A percentile compares a stretch with the other conserved stretches of the same genome.
phyloP scores from a whole-genome alignment of 2,329 filamentous ascomycete species.

The Bimuria novae-zelandiae region DNA sequence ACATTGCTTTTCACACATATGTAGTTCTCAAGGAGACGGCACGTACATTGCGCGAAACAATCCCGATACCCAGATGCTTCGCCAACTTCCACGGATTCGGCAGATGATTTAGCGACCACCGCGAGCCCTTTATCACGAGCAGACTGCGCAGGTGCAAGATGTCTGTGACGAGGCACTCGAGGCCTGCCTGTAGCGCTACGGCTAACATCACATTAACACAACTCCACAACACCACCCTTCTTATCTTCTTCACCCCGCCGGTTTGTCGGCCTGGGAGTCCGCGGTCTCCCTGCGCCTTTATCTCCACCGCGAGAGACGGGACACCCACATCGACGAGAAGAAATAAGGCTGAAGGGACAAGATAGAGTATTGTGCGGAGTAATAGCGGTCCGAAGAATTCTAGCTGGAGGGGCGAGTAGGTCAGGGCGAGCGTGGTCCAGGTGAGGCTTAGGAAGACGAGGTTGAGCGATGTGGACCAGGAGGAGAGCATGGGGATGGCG shows the following conservation, averaged over 20 bases:
- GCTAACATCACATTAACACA: constrained; percentile 61
- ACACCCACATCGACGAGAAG: constrained; percentile 72
- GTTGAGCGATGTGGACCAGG: constrained; percentile 80
- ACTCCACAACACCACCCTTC: constrained; percentile 59
- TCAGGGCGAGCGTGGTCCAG: constrained; percentile 82
- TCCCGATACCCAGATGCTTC: constrained; percentile 58
- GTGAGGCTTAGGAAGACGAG: constrained; percentile 89
- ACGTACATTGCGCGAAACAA: constrained; percentile 62
- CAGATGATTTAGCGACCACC: constrained; percentile 63
- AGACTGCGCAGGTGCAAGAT: constrained; percentile 60
- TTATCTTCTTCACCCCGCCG: constrained; percentile 49
- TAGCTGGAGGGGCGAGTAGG: constrained; percentile 73
- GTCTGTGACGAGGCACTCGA: constrained; percentile 61
- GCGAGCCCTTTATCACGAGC: constrained; percentile 62
- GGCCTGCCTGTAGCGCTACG: constrained; percentile 57
- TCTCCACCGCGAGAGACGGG: constrained; percentile 68
- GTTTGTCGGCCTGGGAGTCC: constrained; percentile 52
- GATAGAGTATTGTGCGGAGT: constrained; percentile 70
- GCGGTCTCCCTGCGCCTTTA: constrained; percentile 69
- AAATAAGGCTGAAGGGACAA: constrained; percentile 73
- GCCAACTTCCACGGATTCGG: constrained; percentile 66
- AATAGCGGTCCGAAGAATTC: constrained; percentile 73
- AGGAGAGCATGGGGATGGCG: constrained; percentile 73
- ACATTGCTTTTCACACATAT: neutral
- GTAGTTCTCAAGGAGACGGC: constrained; percentile 1